Evolutionary conservation across 1,284 basidiomycete species (phyloP).

Genomic region (Naganishia albida): DNA sequence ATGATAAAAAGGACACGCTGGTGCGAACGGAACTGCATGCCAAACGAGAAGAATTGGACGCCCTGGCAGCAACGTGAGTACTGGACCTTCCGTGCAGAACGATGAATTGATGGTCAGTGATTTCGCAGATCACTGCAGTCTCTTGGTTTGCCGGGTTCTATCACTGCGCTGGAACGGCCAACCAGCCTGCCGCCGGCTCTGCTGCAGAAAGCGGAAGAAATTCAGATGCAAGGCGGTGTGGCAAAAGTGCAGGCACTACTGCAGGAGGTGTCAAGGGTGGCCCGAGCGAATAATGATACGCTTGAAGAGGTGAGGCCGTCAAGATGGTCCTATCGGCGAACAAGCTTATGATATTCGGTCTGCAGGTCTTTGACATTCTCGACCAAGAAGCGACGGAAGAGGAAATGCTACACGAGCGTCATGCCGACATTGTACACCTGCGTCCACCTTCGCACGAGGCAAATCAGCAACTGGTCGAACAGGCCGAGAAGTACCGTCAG

Average conservation of each 20-base stretch:
- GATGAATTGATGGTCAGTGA: not conserved
- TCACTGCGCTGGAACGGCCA: slow-evolving; percentile 85
- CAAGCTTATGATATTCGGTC: too few species aligned
- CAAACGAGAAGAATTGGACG: slow-evolving; percentile 67
- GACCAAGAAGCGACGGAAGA: slow-evolving; percentile 89
- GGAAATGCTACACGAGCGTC: slow-evolving; percentile 60
- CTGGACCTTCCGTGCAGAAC: not conserved
- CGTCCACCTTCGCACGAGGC: slow-evolving; percentile 73
- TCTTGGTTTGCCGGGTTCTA: slow-evolving; percentile 77
- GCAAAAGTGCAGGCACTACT: slow-evolving; percentile 70
- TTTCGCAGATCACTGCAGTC: slow-evolving; percentile 64
- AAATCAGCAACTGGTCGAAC: slow-evolving; percentile 70
- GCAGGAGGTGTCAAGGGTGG: slow-evolving; percentile 70
- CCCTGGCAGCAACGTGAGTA: slow-evolving; percentile 64
- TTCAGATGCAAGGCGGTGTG: slow-evolving; percentile 74
- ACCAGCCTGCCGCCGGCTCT: slow-evolving; percentile 86
- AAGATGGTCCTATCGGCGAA: too few species aligned
- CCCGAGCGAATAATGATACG: slow-evolving; percentile 64
- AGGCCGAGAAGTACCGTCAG: slow-evolving; percentile 68
- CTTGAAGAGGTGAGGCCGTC: slow-evolving; percentile 68
- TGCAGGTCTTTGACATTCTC: slow-evolving; percentile 79
- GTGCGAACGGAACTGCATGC: slow-evolving; percentile 69
- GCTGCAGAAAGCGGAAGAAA: slow-evolving; percentile 80
- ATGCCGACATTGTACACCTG: slow-evolving; percentile 51
- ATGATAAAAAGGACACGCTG: slow-evolving; percentile 74